Conservation (phyloP, 2,329 filamentous ascomycete genomes). For the Gliomastix tumulicola region DNA sequence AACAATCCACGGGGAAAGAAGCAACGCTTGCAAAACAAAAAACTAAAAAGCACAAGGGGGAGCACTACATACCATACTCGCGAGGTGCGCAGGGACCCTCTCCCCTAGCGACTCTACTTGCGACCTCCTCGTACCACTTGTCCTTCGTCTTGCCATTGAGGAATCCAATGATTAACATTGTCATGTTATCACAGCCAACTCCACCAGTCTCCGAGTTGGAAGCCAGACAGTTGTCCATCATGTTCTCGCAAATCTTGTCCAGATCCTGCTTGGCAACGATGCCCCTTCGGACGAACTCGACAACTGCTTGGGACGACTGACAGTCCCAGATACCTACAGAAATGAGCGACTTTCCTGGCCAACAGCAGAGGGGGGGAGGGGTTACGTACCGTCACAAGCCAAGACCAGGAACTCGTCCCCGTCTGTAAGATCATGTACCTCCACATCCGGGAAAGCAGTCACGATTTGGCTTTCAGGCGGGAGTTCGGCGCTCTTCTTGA, state of each 20-base stretch:
- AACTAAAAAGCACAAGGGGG: too few relatives aligned
- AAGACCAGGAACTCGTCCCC: constrained; percentile 95
- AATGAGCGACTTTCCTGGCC: constrained; percentile 11
- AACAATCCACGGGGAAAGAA: too few relatives aligned
- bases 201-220: constrained; percentile 97
- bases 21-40: too few relatives aligned
- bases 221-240: constrained; percentile 99
- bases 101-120: constrained; percentile 87
- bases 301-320: constrained; percentile 93
- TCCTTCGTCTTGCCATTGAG: constrained; percentile 90
- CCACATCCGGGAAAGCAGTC: constrained; percentile 92
- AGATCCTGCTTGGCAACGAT: constrained; percentile 96
- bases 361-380: not conserved
- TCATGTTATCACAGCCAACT: constrained; percentile 99
- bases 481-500: constrained; percentile 97
- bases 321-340: constrained; percentile 94
- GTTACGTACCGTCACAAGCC: constrained; percentile 75
- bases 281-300: constrained; percentile 93
- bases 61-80: constrained; percentile 93
- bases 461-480: constrained; percentile 98
- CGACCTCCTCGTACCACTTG: constrained; percentile 97
- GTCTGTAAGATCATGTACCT: constrained; percentile 79
- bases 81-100: constrained; percentile 97
- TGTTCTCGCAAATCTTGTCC: constrained; percentile 95
- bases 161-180: constrained; percentile 86